Percentiles rank a stretch among this genome's conserved stretches.
These are phyloP conservation scores for Ascocoryne sarcoides DNA, from an alignment of 2,329 filamentous ascomycete genomes.

Conservation along the genomic window DNA sequence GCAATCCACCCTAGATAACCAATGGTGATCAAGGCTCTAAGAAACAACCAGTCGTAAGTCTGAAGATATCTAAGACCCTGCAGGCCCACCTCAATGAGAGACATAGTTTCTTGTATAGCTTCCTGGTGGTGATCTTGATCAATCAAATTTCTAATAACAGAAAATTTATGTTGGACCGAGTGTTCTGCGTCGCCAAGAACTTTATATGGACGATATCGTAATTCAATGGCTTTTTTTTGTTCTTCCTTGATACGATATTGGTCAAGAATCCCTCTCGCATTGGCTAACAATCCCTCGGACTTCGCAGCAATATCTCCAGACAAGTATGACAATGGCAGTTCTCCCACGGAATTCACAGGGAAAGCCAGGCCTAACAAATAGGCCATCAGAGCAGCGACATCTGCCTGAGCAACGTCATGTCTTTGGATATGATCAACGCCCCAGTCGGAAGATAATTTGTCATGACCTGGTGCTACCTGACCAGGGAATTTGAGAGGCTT, in stretches of 20 bases:
- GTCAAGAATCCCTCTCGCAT: conserved; percentile 80
- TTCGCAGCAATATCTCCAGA: conserved; percentile 66
- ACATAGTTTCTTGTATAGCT: conserved; percentile 70
- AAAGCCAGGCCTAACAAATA: conserved; percentile 83
- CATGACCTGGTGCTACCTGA: conserved; percentile 66
- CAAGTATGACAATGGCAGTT: conserved; percentile 78
- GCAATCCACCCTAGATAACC: conserved; percentile 96
- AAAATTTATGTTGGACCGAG: conserved; percentile 58
- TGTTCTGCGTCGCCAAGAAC: conserved; percentile 56
- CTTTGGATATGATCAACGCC: conserved; percentile 68
- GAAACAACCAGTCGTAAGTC: conserved; percentile 97
- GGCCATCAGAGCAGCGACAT: conserved; percentile 91
- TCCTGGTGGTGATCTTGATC: conserved; percentile 56
- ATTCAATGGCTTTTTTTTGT: conserved; percentile 64
- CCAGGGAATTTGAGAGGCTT: conserved; percentile 53
- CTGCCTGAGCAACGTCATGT: conserved; percentile 88
- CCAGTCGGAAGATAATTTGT: conserved; percentile 90
- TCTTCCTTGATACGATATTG: conserved; percentile 95
- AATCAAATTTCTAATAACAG: conserved; percentile 61
- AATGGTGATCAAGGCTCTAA: conserved; percentile 76
- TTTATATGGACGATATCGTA: conserved; percentile 70
- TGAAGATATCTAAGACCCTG: conserved; percentile 87
- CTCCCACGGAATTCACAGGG: conserved; percentile 91
- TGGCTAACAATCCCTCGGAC: conserved; percentile 74
- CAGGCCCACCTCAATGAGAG: conserved; percentile 67